These are phyloP conservation scores for Angophora floribunda DNA, from an alignment of 345 rosid species.

Conservation along the genomic window DNA sequence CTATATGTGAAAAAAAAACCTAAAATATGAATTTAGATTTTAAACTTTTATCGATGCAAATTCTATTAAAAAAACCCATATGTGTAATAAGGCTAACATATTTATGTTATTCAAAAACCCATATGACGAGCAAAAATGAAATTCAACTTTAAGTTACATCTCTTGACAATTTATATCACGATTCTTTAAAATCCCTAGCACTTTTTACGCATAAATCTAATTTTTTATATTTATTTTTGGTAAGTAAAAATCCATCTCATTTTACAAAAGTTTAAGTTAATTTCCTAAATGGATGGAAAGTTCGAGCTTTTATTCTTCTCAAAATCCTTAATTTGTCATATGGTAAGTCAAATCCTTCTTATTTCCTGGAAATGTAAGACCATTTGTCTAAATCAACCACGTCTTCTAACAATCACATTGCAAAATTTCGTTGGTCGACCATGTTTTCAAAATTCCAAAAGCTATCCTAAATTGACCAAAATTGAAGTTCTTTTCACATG, in stretches of 20 bases:
- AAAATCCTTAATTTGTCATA: background rate
- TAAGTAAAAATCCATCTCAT: background rate
- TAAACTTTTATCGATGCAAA: background rate
- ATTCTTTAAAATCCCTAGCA: background rate
- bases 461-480: background rate
- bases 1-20: background rate
- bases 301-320: background rate
- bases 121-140: background rate
- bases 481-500: background rate
- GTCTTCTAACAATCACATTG: background rate
- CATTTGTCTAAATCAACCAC: background rate
- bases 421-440: background rate
- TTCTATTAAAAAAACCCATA: background rate
- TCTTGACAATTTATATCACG: background rate
- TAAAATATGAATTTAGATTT: background rate
- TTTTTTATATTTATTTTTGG: background rate
- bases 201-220: background rate
- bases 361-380: background rate
- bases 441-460: background rate
- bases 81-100: background rate
- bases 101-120: background rate
- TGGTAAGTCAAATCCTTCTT: background rate
- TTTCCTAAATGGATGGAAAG: background rate
- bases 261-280: background rate
- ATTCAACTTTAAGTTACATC: background rate